These are phyloP conservation scores for Apiospora pterosperma DNA, from an alignment of 2,329 filamentous ascomycete genomes.

Conservation along the genomic window DNA sequence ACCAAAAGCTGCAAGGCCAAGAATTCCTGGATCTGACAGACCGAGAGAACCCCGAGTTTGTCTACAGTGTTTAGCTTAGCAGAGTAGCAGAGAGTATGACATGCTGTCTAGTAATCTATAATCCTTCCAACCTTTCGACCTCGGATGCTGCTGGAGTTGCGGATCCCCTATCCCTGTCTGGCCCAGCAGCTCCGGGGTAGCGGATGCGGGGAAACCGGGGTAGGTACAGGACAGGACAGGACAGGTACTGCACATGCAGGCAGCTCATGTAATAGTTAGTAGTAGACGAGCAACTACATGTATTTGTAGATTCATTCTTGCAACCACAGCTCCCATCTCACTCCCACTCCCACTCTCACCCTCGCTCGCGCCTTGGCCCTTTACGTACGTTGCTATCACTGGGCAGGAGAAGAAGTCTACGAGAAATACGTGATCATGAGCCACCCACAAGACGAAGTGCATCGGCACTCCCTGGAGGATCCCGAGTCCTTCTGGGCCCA, in stretches of 20 bases:
- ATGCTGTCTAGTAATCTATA: neutral
- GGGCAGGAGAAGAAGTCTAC: neutral
- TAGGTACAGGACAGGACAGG: too few species aligned
- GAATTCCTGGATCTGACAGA: conserved; percentile 68
- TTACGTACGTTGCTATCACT: neutral
- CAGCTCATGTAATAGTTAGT: too few species aligned
- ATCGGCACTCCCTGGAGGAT: conserved; percentile 58
- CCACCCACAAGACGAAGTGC: conserved; percentile 49
- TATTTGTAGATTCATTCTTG: neutral
- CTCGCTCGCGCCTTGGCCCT: neutral
- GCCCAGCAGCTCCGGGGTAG: conserved; percentile 3
- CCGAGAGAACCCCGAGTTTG: conserved; percentile 61
- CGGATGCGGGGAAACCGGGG: conserved; percentile 10
- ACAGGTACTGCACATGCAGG: too few species aligned
- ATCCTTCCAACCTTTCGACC: neutral
- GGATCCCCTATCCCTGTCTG: neutral
- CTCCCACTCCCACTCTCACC: neutral
- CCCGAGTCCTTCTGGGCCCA: conserved; percentile 72
- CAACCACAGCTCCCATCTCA: neutral
- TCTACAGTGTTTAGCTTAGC: conserved; percentile 48
- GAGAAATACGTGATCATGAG: conserved; percentile 17
- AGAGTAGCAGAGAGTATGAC: too few species aligned
- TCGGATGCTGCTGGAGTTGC: neutral
- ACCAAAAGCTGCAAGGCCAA: conserved; percentile 61
- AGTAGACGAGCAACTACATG: neutral